Evolutionary conservation across 129 eudicot species (phyloP).

Genomic region (Kitagawia praeruptora): DNA sequence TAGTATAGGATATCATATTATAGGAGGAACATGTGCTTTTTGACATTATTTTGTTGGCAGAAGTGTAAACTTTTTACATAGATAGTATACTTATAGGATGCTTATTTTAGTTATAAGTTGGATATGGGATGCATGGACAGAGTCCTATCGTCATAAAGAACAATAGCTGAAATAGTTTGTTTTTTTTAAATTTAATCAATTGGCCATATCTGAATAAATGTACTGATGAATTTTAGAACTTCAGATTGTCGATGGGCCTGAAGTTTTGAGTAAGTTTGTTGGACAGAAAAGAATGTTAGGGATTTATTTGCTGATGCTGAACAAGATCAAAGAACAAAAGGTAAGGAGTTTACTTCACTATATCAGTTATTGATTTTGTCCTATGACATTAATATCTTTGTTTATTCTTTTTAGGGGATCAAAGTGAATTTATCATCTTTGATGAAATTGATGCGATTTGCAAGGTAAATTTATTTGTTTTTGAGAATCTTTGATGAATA

Average conservation of each 20-base stretch:
- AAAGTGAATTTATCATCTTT: slow-evolving; percentile 90
- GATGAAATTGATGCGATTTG: slow-evolving; percentile 99
- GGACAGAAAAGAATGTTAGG: slow-evolving; percentile 98
- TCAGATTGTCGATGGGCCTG: slow-evolving; percentile 99
- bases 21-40: not conserved
- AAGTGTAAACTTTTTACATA: not conserved
- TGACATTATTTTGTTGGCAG: not conserved
- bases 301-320: slow-evolving; percentile 99
- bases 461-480: slow-evolving; percentile 45
- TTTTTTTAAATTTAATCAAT: slow-evolving; percentile 12
- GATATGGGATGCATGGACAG: not conserved
- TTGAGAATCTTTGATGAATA: not conserved
- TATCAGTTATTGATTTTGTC: not conserved
- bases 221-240: slow-evolving; percentile 16
- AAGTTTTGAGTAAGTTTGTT: slow-evolving; percentile 92
- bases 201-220: not conserved
- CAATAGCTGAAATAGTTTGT: not conserved
- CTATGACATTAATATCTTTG: not conserved
- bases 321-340: slow-evolving; percentile 86
- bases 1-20: not conserved
- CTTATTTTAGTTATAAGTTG: not conserved
- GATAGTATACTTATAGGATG: not conserved
- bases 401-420: slow-evolving; percentile 55
- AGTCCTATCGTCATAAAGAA: not conserved
- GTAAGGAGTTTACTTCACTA: slow-evolving; percentile 28